These are phyloP conservation scores for Rugonectria rugulosa DNA, from an alignment of 2,329 filamentous ascomycete species.

Conservation along the genomic window DNA sequence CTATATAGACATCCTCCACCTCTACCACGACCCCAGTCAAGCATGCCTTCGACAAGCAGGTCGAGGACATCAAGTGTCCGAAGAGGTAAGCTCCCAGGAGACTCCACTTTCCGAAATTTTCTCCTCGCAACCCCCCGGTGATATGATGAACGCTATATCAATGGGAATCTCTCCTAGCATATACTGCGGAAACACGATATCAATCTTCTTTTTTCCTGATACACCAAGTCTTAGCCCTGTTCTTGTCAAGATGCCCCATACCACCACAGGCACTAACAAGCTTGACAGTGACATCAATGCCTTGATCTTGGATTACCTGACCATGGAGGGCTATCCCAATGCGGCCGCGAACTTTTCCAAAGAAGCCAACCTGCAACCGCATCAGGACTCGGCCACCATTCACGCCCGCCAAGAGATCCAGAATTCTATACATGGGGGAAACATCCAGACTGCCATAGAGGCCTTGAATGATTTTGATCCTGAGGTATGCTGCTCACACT, in stretches of 20 bases:
- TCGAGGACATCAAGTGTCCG: conserved; percentile 83
- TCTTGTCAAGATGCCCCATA: conserved; percentile 1
- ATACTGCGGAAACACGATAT: conserved; percentile 85
- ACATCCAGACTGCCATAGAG: conserved; percentile 86
- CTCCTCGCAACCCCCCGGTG: conserved; percentile 15
- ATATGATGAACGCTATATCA: conserved; percentile 86
- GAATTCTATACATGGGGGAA: conserved; percentile 82
- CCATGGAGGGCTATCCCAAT: conserved; percentile 92
- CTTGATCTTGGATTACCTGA: conserved; percentile 95
- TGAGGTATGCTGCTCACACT: conserved; percentile 70
- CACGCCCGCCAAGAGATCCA: conserved; percentile 82
- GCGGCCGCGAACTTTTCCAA: conserved; percentile 93
- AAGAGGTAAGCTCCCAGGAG: conserved; percentile 77
- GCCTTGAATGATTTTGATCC: conserved; percentile 89
- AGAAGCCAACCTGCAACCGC: conserved; percentile 86
- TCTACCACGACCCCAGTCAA: conserved; percentile 75
- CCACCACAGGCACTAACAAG: conserved; percentile 37
- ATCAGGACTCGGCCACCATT: conserved; percentile 76
- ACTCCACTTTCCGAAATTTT: neutral
- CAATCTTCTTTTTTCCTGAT: conserved; percentile 73
- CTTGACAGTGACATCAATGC: conserved; percentile 86
- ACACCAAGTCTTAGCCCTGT: conserved; percentile 9
- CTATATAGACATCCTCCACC: conserved; percentile 70
- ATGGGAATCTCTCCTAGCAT: conserved; percentile 99
- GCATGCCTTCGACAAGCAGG: conserved; percentile 80